Percentiles rank a stretch among this genome's conserved stretches.
Evolutionary conservation across 2,329 filamentous ascomycete genomes (phyloP).

Genomic region (Neonectria magnoliae): DNA sequence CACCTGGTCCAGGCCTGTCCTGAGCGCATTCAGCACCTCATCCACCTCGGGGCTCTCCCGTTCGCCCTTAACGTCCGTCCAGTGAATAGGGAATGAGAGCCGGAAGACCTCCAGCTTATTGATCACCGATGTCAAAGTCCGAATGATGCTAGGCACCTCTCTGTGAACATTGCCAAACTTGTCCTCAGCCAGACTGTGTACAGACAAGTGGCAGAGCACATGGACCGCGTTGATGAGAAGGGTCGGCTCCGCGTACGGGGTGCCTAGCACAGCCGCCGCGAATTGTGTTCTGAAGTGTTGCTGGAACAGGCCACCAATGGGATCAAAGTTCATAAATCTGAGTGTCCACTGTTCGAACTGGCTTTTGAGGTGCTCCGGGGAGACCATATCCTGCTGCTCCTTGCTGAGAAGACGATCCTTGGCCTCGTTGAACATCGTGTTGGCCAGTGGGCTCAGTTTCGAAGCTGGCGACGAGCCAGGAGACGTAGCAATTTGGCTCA

Average conservation of each 20-base stretch:
- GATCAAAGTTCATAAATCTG: constrained; percentile 57
- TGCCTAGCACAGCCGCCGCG: constrained; percentile 74
- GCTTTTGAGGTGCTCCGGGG: constrained; percentile 59
- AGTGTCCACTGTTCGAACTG: constrained; percentile 60
- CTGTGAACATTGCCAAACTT: constrained; percentile 86
- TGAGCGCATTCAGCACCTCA: constrained; percentile 71
- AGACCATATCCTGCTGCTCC: constrained; percentile 65
- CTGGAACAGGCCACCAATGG: constrained; percentile 74
- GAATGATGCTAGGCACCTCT: constrained; percentile 79
- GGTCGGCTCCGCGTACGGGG: constrained; percentile 75
- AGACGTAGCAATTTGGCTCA: constrained; percentile 55
- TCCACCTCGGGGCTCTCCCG: constrained; percentile 74
- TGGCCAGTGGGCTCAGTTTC: constrained; percentile 61
- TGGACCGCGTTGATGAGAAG: constrained; percentile 78
- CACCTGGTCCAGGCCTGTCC: constrained; percentile 71
- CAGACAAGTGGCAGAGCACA: constrained; percentile 73
- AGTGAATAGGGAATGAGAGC: constrained; percentile 69
- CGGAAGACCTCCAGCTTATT: constrained; percentile 76
- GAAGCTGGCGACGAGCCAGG: constrained; percentile 61
- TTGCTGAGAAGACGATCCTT: constrained; percentile 60
- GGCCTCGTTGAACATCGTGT: constrained; percentile 59
- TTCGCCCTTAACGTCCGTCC: constrained; percentile 76
- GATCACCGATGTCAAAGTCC: constrained; percentile 75
- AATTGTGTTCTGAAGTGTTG: constrained; percentile 74
- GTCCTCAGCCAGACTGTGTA: constrained; percentile 82